phyloP scores from a whole-genome alignment of 768 basidiomycete genomes.

The Suillus luteus region DNA sequence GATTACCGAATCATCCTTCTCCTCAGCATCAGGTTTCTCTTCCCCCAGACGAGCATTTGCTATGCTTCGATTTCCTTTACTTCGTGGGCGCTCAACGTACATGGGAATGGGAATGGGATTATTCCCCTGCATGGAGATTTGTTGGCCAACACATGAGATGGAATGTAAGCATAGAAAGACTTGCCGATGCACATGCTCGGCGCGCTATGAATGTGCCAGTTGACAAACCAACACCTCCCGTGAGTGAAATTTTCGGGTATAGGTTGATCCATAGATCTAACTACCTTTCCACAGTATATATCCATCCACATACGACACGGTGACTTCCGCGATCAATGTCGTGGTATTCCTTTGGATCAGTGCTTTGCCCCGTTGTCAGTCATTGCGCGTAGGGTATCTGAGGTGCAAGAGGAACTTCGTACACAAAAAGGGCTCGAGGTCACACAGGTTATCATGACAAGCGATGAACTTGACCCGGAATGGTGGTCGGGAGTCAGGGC shows the following conservation, averaged over 20 bases:
- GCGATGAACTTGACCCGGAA: conserved; percentile 54
- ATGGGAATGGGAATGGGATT: conserved; percentile 57
- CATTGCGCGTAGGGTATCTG: conserved; percentile 55
- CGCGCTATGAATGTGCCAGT: conserved; percentile 43
- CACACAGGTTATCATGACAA: conserved; percentile 63
- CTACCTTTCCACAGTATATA: conserved; percentile 46
- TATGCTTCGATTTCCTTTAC: conserved; percentile 31
- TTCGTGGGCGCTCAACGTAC: conserved; percentile 44
- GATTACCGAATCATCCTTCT: conserved; percentile 18
- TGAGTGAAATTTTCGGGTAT: conserved; percentile 29
- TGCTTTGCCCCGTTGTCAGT: conserved; percentile 57
- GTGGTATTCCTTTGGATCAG: conserved; percentile 40
- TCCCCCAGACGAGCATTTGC: conserved; percentile 27
- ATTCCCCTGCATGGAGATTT: conserved; percentile 59
- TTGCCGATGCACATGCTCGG: conserved; percentile 50
- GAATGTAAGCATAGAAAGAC: conserved; percentile 40
- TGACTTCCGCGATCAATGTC: conserved; percentile 54
- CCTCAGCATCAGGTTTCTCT: conserved; percentile 20
- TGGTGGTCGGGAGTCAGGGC: conserved; percentile 58
- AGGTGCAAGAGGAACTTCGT: conserved; percentile 52
- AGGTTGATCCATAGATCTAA: conserved; percentile 6
- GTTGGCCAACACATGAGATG: conserved; percentile 56
- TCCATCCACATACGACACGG: conserved; percentile 56
- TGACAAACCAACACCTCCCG: conserved; percentile 45
- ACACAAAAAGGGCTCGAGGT: conserved; percentile 46